These are phyloP conservation scores for Diaporthe amygdali DNA, from an alignment of 2,329 filamentous ascomycete species.

Conservation along the genomic window DNA sequence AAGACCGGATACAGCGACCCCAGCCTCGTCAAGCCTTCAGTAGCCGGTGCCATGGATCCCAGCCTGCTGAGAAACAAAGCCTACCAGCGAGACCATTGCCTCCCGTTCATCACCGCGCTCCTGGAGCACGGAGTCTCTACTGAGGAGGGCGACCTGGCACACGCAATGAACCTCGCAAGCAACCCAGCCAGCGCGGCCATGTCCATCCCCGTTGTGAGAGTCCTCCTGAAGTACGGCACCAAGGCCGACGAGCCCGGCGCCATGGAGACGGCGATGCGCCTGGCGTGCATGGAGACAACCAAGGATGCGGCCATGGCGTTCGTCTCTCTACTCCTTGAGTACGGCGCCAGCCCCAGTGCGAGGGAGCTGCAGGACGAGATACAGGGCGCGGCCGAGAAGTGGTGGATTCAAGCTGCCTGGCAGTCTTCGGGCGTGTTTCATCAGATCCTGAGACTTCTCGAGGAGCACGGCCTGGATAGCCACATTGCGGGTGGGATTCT, in stretches of 20 bases:
- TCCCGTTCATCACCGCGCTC: neutral
- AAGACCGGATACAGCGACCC: no score
- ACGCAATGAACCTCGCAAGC: neutral
- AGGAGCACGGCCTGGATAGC: neutral
- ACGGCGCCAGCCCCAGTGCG: neutral
- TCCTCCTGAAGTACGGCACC: neutral
- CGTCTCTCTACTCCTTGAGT: neutral
- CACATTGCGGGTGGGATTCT: neutral
- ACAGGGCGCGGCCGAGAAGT: neutral
- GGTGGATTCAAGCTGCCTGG: neutral
- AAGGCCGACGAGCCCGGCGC: neutral
- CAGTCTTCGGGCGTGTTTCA: neutral
- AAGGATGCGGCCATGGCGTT: neutral
- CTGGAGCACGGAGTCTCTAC: neutral
- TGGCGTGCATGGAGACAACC: neutral
- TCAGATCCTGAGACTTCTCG: neutral
- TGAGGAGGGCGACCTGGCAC: neutral
- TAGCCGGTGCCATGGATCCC: neutral
- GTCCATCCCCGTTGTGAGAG: neutral
- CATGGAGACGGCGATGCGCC: neutral
- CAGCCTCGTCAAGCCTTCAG: neutral
- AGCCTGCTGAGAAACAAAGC: neutral
- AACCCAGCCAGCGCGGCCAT: fast-evolving
- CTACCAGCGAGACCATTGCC: neutral
- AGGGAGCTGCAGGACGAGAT: neutral